A percentile compares a stretch with the other conserved stretches of the same genome.
These are phyloP conservation scores for Fonsecaea multimorphosa DNA, from an alignment of 2,329 filamentous ascomycete species.

Conservation along the genomic window DNA sequence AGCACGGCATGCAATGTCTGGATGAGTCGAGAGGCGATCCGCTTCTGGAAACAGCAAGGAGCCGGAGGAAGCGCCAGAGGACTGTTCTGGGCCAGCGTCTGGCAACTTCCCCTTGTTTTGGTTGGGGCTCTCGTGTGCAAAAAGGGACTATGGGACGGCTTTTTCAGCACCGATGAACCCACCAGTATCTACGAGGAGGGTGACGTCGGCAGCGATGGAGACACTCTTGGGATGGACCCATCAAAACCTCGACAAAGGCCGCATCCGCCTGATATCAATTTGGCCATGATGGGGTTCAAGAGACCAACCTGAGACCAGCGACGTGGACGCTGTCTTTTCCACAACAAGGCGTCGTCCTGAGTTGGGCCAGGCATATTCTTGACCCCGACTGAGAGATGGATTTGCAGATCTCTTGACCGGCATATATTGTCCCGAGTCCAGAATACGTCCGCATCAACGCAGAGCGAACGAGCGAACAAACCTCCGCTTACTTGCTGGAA, in stretches of 20 bases:
- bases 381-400: not conserved
- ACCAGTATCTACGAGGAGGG: constrained; percentile 64
- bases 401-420: not conserved
- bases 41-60: constrained; percentile 80
- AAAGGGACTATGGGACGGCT: constrained; percentile 84
- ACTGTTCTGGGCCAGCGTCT: constrained; percentile 96
- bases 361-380: no score
- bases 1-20: constrained; percentile 84
- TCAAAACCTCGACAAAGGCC: constrained; percentile 10
- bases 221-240: constrained; percentile 32
- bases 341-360: not conserved
- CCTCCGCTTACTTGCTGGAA: not conserved
- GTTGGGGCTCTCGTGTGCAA: constrained; percentile 91
- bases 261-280: constrained; percentile 27
- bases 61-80: constrained; percentile 79
- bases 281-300: constrained; percentile 38
- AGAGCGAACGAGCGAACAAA: not conserved
- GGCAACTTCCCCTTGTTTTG: constrained; percentile 89
- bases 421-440: not conserved
- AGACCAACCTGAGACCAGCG: constrained; percentile 28
- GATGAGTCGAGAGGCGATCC: constrained; percentile 78
- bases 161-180: constrained; percentile 69
- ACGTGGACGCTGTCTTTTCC: not conserved
- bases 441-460: not conserved
- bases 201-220: constrained; percentile 44